phyloP scores from a whole-genome alignment of 768 basidiomycete species.

The Crepidotus variabilis region DNA sequence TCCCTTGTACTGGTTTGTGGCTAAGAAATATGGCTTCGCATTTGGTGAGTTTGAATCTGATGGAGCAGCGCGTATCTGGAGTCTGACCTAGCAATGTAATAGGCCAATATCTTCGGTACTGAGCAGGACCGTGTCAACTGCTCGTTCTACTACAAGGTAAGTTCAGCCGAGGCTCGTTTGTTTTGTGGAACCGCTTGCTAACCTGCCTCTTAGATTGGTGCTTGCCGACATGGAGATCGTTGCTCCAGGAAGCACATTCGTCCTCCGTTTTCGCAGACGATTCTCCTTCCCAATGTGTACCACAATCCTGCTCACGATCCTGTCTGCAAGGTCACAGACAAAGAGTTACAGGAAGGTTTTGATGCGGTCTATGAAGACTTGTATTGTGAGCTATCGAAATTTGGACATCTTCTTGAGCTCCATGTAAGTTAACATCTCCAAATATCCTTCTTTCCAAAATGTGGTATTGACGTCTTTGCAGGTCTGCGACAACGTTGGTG shows the following conservation, averaged over 20 bases:
- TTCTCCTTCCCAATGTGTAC: slow-evolving; percentile 94
- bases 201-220: slow-evolving; percentile 73
- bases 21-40: slow-evolving; percentile 60
- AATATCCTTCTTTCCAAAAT: neutral
- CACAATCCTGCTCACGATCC: slow-evolving; percentile 97
- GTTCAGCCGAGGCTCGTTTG: slow-evolving; percentile 16
- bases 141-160: slow-evolving; percentile 96
- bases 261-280: slow-evolving; percentile 96
- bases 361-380: slow-evolving; percentile 95
- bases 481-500: slow-evolving; percentile 99
- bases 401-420: slow-evolving; percentile 91
- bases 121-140: slow-evolving; percentile 97
- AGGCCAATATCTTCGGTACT: slow-evolving; percentile 96
- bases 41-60: slow-evolving; percentile 46
- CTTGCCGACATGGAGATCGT: slow-evolving; percentile 96
- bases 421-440: slow-evolving; percentile 56
- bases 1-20: neutral
- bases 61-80: neutral
- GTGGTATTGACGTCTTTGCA: slow-evolving; percentile 22
- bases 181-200: slow-evolving; percentile 6
- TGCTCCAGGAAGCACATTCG: slow-evolving; percentile 98
- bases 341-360: slow-evolving; percentile 88
- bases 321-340: slow-evolving; percentile 80
- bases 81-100: slow-evolving; percentile 7
- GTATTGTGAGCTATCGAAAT: slow-evolving; percentile 92